Conservation (phyloP, 2,329 filamentous ascomycete species). For the Claviceps pusilla region DNA sequence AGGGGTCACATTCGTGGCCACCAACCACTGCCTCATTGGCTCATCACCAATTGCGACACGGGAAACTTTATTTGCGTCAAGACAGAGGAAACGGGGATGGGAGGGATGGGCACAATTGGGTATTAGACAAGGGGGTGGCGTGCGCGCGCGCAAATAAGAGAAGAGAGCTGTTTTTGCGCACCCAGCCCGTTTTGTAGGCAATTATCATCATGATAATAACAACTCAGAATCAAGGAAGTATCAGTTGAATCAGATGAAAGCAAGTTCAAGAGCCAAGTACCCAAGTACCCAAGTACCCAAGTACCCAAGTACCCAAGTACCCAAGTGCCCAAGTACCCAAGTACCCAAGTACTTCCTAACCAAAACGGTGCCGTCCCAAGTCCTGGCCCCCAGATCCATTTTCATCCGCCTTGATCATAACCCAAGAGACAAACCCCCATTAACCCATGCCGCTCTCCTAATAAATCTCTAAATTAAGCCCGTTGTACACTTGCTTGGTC, state of each 20-base stretch:
- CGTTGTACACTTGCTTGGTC: not conserved
- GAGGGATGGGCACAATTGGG: too few species aligned
- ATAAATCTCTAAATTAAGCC: not conserved
- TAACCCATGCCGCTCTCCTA: not conserved
- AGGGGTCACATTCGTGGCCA: constrained; percentile 1
- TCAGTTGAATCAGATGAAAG: not conserved
- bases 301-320: too few species aligned
- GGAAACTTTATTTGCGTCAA: not conserved
- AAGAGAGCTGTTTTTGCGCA: too few species aligned
- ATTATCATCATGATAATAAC: too few species aligned
- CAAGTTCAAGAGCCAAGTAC: not conserved
- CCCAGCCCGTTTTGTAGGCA: not conserved
- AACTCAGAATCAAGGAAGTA: too few species aligned
- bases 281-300: not conserved
- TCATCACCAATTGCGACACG: not conserved
- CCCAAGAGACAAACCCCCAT: not conserved
- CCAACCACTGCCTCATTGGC: constrained; percentile 1
- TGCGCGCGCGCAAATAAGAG: too few species aligned
- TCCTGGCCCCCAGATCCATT: not conserved
- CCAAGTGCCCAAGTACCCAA: too few species aligned
- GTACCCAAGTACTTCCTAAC: too few species aligned
- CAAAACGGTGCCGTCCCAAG: not conserved
- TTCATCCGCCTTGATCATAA: not conserved
- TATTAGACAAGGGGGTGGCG: too few species aligned
- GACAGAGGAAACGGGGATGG: not conserved